Evolutionary conservation across 1,139 yeast species (phyloP), one percentile per base, ranked within the genome.

Genomic region (Blastobotrys malaysiensis): DNA sequence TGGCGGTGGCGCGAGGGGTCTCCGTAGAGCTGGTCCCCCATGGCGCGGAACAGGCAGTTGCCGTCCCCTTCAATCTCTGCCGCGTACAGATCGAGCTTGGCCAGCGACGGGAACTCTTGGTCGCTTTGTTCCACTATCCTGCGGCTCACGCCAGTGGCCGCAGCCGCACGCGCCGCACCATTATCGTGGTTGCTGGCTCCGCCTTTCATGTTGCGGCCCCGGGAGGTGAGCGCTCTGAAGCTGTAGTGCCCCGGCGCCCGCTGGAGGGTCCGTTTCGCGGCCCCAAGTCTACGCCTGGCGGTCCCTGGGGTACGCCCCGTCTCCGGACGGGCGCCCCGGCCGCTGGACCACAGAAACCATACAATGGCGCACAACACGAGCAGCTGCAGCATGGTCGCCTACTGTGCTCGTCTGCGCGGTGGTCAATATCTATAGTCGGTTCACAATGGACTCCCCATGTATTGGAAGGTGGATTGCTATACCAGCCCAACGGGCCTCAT

Each of bases 31-130:
- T 74, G 77, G 59, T 74, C 77, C 14, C 74, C 66, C 44, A 74
- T 56, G 0, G 77, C 71, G n/a, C 77, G 66, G 56, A 74, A 74
- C 26, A 74, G 59, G 56, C 77, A 74, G 63, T 74, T 74, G 21
- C 77, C 77, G 52, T 74, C 77, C 9, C 77, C 77, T 18, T 63
- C 63, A 43, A 72, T 73, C 9, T 69, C 62, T 6, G 73, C 60
- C 1, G 75, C 74, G 57, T 71, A 72, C 7, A 73, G 62, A 1
- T 71, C 73, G 27, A 71, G 63, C 14, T 62, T 57, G 21, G 59
- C 64, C 36, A 73, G 65, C 16, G 72, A 59, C 1, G 76, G 76
- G 55, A 73, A 73, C 57, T 73, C 75, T 5, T 61, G 62, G 19
- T 59, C 64, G 45, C 50, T 51, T 20, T 36, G 18, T 18, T 43